A percentile compares a stretch with the other conserved stretches of the same genome.
These are phyloP conservation scores for Medicago ruthenica DNA, from an alignment of 306 rosid genomes.

Conservation along the genomic window DNA sequence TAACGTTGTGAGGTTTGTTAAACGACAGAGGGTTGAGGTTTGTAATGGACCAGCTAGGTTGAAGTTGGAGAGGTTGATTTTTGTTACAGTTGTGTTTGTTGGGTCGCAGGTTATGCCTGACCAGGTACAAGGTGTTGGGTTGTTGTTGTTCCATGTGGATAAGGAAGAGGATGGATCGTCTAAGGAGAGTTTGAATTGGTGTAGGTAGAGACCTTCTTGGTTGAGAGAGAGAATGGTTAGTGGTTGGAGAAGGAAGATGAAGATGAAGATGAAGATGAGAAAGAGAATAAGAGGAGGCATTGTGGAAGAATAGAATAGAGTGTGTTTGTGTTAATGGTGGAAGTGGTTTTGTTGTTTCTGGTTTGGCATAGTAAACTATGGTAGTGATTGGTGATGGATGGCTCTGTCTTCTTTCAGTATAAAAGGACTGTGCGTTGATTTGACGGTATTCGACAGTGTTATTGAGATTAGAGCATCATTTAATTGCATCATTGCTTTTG, in stretches of 20 bases:
- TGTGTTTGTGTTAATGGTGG: neutral
- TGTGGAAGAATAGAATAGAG: neutral
- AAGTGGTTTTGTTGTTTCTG: neutral
- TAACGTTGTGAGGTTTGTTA: constrained; percentile 57
- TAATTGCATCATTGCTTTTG: neutral
- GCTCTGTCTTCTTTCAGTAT: neutral
- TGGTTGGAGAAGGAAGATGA: constrained; percentile 16
- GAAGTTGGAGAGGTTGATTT: constrained; percentile 64
- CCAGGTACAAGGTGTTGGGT: constrained; percentile 76
- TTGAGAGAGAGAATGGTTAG: constrained; percentile 44
- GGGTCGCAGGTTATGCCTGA: constrained; percentile 60
- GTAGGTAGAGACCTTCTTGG: constrained; percentile 71
- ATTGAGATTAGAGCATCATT: neutral
- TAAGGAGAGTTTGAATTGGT: constrained; percentile 57
- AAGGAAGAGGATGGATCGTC: constrained; percentile 60
- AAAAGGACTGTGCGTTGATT: neutral
- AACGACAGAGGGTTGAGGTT: constrained; percentile 64
- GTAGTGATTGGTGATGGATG: neutral
- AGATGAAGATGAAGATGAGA: too few relatives aligned
- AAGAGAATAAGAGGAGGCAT: neutral
- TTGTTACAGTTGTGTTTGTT: constrained; percentile 45
- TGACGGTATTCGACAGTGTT: neutral
- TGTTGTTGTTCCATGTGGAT: constrained; percentile 63
- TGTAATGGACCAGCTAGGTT: constrained; percentile 66
- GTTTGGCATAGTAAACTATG: neutral